These are phyloP conservation scores for Botrytis hyacinthi DNA, from an alignment of 2,329 filamentous ascomycete species.

Conservation along the genomic window DNA sequence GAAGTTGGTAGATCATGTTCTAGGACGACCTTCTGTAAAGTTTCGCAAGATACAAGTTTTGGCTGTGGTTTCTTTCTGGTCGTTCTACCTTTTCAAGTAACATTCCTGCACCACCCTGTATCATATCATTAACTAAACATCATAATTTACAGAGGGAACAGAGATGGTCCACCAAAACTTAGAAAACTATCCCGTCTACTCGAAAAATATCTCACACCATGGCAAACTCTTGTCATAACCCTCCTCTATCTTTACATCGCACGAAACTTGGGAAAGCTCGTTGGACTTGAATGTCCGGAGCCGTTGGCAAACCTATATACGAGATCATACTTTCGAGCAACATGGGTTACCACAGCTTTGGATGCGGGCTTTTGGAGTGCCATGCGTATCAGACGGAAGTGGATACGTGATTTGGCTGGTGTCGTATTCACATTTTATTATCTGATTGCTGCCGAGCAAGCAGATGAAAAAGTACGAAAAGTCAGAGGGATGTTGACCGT, in stretches of 20 bases:
- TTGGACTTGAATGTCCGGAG: conserved; percentile 88
- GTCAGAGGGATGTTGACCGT: conserved; percentile 83
- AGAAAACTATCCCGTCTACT: conserved; percentile 70
- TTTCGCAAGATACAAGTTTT: conserved; percentile 92
- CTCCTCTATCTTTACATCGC: conserved; percentile 88
- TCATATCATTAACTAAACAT: conserved; percentile 16
- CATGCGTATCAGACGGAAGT: conserved; percentile 82
- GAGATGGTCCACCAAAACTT: conserved; percentile 80
- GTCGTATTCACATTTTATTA: conserved; percentile 88
- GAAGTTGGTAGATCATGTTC: conserved; percentile 68
- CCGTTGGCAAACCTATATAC: conserved; percentile 93
- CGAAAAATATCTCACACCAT: conserved; percentile 71
- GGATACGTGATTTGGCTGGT: conserved; percentile 78
- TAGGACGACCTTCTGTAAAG: conserved; percentile 85
- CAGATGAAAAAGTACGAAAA: conserved; percentile 94
- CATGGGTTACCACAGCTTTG: conserved; percentile 91
- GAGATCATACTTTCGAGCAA: conserved; percentile 88
- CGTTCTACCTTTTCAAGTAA: conserved; percentile 74
- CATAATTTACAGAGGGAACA: conserved; percentile 61
- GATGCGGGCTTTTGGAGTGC: conserved; percentile 98
- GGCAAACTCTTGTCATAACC: conserved; percentile 85
- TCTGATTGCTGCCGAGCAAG: conserved; percentile 85
- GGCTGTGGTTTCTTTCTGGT: conserved; percentile 89
- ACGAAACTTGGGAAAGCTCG: conserved; percentile 89
- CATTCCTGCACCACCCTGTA: conserved; percentile 28